Base-by-base conservation (phyloP, 768 basidiomycete genomes). In the Phaffia australis region DNA sequence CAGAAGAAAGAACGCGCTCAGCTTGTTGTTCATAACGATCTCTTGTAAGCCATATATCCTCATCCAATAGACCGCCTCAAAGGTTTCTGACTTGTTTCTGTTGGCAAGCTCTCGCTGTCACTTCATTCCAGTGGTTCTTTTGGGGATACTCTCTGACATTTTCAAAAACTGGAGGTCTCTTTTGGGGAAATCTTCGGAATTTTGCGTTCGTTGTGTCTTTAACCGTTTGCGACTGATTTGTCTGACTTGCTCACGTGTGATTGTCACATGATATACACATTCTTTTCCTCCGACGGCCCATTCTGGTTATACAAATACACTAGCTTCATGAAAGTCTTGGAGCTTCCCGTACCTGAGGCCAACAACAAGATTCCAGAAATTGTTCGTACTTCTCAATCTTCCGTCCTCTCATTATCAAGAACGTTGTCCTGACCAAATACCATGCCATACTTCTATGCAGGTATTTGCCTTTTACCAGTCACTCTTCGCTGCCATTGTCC, bases 1-100 rank as follows among this genome's bases (percentile, higher is more conserved):
- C 42, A 79, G 94, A 58, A 80, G 94, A 68, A 98, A 98, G 78
- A 95, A 95, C 71, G 94, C 94, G 0, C 80, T 97, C 23, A 87
- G 85, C 50, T 88, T 93, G 85, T 87, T 94, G 21, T 91, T 51
- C 18, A 32, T 30, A 32, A 63, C 61, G 6, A 63, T 63, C 35
- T 35, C 50, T 21, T 35, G 59, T 60, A 27, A 46, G 59, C 35
- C 14, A 18, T 29, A 4, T 42, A 11, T 11, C 35, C 35, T 42
- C 6, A 11, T 42, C 11, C 35, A 42, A 11, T 42, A 4, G 11
- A 11, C 35, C 35, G 35, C 35, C 35, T 42, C 35, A 4, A 42
- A 42, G 11, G 35, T 42, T 11, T 42, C 35, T 42, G 35, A 42
- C 35, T 42, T 11, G 35, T 11, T 42, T 42, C 11, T 42, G 11